phyloP scores from a whole-genome alignment of 139 green algal species.

The Chlorella sorokiniana region DNA sequence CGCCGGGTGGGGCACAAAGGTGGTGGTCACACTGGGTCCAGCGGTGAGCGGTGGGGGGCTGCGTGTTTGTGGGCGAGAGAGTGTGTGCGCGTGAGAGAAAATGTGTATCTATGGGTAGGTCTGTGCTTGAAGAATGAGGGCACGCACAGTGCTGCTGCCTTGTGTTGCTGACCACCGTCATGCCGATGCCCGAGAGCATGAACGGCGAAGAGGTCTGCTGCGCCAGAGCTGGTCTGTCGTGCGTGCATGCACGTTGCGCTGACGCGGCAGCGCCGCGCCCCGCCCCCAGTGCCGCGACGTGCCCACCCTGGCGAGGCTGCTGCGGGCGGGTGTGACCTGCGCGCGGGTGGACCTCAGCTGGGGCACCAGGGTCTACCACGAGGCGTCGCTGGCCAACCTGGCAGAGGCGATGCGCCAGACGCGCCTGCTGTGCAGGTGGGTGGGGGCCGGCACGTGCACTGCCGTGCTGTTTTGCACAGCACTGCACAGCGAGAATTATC shows the following conservation, averaged over 20 bases:
- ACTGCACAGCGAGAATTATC: too few relatives aligned
- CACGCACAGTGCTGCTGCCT: too few relatives aligned
- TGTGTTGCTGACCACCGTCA: too few relatives aligned
- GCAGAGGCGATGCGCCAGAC: conserved; percentile 65
- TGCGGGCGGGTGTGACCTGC: conserved; percentile 72
- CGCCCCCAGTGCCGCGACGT: conserved; percentile 49
- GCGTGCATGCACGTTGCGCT: neutral
- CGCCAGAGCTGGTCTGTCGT: too few relatives aligned
- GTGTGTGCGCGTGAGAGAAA: too few relatives aligned
- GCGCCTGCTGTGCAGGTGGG: conserved; percentile 43
- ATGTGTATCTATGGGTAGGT: too few relatives aligned
- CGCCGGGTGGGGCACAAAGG: conserved; percentile 37
- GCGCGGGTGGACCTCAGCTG: conserved; percentile 83
- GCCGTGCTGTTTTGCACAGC: too few relatives aligned
- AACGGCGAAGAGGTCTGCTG: too few relatives aligned
- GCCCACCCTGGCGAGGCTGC: conserved; percentile 62
- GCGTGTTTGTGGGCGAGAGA: too few relatives aligned
- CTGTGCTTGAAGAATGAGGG: too few relatives aligned
- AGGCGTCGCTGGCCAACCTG: conserved; percentile 76
- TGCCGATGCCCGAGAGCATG: too few relatives aligned
- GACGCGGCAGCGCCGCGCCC: too few relatives aligned
- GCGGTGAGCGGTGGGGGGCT: neutral
- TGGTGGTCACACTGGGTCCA: conserved; percentile 80
- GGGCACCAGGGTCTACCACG: conserved; percentile 66
- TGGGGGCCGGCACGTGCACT: neutral